These are phyloP conservation scores for Neofusicoccum sp. DNA, from an alignment of 2,329 filamentous ascomycete species.

Conservation along the genomic window DNA sequence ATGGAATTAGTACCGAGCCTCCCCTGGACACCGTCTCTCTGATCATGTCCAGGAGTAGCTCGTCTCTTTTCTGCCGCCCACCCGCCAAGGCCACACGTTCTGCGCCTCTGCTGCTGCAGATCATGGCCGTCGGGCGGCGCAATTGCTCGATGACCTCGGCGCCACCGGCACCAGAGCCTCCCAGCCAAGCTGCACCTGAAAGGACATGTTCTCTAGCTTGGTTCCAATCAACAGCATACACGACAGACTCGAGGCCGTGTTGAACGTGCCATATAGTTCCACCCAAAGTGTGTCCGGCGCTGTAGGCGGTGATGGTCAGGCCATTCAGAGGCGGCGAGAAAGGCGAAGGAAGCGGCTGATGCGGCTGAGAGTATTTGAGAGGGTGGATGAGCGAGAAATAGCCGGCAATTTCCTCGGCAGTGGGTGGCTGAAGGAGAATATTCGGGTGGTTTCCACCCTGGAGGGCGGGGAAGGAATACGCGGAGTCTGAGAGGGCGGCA, in stretches of 20 bases:
- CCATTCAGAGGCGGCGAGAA: constrained; percentile 89
- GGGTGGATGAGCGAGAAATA: constrained; percentile 92
- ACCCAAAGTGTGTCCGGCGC: constrained; percentile 91
- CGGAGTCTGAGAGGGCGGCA: constrained; percentile 70
- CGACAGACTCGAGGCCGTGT: constrained; percentile 92
- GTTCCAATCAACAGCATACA: constrained; percentile 98
- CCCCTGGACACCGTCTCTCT: constrained; percentile 76
- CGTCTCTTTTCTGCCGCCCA: constrained; percentile 80
- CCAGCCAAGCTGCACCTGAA: constrained; percentile 90
- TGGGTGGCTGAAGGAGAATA: constrained; percentile 70
- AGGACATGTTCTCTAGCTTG: constrained; percentile 96
- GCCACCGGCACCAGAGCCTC: constrained; percentile 75
- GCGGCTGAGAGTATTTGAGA: constrained; percentile 95
- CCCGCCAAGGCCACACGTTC: constrained; percentile 70
- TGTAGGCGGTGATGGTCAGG: constrained; percentile 93
- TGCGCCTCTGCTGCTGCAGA: constrained; percentile 86
- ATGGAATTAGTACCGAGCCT: constrained; percentile 89
- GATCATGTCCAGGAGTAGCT: constrained; percentile 80
- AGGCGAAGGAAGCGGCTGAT: constrained; percentile 82
- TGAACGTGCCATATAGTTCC: constrained; percentile 99
- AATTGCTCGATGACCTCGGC: constrained; percentile 92
- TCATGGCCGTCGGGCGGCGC: constrained; percentile 87
- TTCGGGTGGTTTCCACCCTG: constrained; percentile 47
- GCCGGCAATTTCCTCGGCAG: constrained; percentile 82
- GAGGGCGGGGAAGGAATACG: constrained; percentile 55